Evolutionary conservation across 2,329 filamentous ascomycete species (phyloP), one percentile per base, ranked within the genome.

Genomic region (Ophiocordyceps australis): DNA sequence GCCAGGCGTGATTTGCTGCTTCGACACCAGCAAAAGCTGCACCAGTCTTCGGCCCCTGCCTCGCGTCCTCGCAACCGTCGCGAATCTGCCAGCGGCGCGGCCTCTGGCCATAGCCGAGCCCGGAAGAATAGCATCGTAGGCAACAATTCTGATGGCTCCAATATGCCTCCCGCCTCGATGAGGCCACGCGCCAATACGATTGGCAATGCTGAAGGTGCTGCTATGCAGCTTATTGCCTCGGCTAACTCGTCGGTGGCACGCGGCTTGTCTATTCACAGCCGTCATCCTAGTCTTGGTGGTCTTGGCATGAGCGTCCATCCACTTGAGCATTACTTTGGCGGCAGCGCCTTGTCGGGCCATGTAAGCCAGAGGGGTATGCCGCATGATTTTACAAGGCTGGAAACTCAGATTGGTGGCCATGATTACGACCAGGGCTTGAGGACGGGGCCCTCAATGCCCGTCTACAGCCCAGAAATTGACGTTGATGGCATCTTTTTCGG

Each of bases 21-120:
- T 37, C 73, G 89, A 31, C 89, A 98, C 54, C 89, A 98, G 62
- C 89, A 98, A 61, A 98, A 98, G 62, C 67, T 98, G 24, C 89
- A 98, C 49, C 82, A 92, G 63, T 82, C 82, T 15, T 80, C 81
- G 9, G 83, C 83, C 1, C 79, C 89, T 5, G 83, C 83, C 5
- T 76, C 83, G 23, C 72, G 85, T 32, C 83, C 85, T 23, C 73
- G 85, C 39, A 85, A 82, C 39, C 77, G 86, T 37, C 71, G 89
- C 36, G 89, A 95, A 55, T 95, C 89, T 50, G 78, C 77, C 32
- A 81, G 77, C 28, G 69, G 76, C 32, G 71, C 74, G 7, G 62
- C 66, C 6, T 66, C 69, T 10, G 66, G 64, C 17, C 60, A 74
- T 35, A 76, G 72, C 37, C 68, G 83, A 32, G 81, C 86, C 29